Percentiles rank a stretch among this genome's conserved stretches.
Conservation (phyloP, 2,329 filamentous ascomycete genomes). For the Paecilomyces niveus region DNA sequence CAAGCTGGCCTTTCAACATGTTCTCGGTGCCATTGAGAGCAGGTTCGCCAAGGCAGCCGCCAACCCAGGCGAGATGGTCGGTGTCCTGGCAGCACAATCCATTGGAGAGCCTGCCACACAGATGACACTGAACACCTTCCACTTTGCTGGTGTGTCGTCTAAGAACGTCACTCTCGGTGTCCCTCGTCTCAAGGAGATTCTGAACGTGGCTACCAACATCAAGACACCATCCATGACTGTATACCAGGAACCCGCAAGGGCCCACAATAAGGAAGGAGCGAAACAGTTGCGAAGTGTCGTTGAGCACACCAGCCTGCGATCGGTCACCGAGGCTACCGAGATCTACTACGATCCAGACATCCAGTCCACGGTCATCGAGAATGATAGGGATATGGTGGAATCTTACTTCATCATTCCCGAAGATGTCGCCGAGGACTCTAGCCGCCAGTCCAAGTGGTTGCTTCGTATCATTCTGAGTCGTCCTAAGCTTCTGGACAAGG, state of each 20-base stretch:
- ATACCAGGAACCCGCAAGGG: slow-evolving; percentile 60
- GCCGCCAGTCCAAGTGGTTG: slow-evolving; percentile 82
- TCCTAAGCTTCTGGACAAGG: slow-evolving; percentile 87
- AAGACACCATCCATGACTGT: slow-evolving; percentile 98
- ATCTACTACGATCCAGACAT: slow-evolving; percentile 97
- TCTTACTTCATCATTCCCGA: slow-evolving; percentile 94
- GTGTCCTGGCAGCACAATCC: slow-evolving; percentile 92
- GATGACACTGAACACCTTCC: slow-evolving; percentile 99
- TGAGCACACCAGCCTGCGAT: slow-evolving; percentile 89
- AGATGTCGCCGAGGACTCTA: slow-evolving; percentile 58
- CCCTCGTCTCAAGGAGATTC: slow-evolving; percentile 97
- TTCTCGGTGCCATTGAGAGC: slow-evolving; percentile 83
- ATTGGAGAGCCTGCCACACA: slow-evolving; percentile 98
- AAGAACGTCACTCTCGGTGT: slow-evolving; percentile 99
- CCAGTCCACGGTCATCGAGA: slow-evolving; percentile 73
- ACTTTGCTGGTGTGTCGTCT: slow-evolving; percentile 98
- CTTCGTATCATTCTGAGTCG: slow-evolving; percentile 89
- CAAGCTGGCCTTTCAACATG: slow-evolving; percentile 85
- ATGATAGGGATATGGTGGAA: slow-evolving; percentile 89
- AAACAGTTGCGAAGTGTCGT: slow-evolving; percentile 82
- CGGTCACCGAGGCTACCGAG: slow-evolving; percentile 84
- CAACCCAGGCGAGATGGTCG: slow-evolving; percentile 96
- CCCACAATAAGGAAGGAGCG: slow-evolving; percentile 66
- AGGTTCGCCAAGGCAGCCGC: slow-evolving; percentile 81
- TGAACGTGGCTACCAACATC: slow-evolving; percentile 95